Base-by-base conservation (phyloP, 1,284 basidiomycete genomes). In the Ustilago bromivora region DNA sequence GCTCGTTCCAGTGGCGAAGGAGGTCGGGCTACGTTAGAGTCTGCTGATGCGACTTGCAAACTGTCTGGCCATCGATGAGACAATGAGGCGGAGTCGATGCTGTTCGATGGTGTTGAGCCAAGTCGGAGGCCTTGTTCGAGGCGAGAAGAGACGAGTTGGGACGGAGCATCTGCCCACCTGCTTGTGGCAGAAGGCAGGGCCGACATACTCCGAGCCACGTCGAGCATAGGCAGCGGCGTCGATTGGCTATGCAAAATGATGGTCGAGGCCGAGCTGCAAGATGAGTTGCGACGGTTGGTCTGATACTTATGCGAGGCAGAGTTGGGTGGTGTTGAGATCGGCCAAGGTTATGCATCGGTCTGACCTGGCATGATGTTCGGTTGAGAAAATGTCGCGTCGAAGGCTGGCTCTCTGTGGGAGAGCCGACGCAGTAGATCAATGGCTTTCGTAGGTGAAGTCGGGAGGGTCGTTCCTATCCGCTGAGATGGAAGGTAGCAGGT, bases 91-190 rank as follows among this genome's bases (percentile, higher is more conserved):
- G 71, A 63, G 31, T 74, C 71, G 35, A 66, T 43, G 66, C 59
- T 74, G 55, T 34, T 56, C 4, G 66, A 65, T 9, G 61, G 62
- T 17, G 58, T 68, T 1, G 71, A 66, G 28, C 28, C 54, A 5
- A 58, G 43, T 11, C 71, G 66, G n/a, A 61, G 52, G 46, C 71
- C 71, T 46, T 69, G 71, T 36, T 74, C 71, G 34, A 74, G 66
- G 17, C 71, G 58, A 0, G 71, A 74, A 10, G 71, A 69, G 58
- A 74, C 65, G 62, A 74, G 71, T 53, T 74, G 71, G 5, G 66
- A 15, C 0, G 71, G 65, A 62, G 60, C 66, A 41, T 69, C 59
- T 28, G 71, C 55, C 71, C 71, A 74, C 55, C 55, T 35, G 32
- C 56, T 31, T 13, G 51, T 35, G 8, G 58, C 57, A 23, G 57